Conservation (phyloP, 768 basidiomycete genomes). For the Dendrothele bispora region DNA sequence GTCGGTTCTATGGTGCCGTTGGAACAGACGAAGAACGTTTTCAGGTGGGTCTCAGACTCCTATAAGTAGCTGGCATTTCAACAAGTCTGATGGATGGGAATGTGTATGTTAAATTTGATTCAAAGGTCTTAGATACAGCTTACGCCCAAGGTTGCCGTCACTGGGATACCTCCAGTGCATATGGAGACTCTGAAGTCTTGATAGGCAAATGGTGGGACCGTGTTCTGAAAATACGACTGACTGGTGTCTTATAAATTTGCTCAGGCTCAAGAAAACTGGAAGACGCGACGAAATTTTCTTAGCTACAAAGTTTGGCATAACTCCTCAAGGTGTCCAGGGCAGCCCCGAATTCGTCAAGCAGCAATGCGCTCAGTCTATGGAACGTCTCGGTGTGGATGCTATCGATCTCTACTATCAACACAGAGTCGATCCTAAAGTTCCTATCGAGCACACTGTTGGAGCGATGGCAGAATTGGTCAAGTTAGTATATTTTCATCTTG, state of each 20-base stretch:
- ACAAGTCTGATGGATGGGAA: not conserved
- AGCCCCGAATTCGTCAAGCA: slow-evolving; percentile 29
- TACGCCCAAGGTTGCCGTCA: slow-evolving; percentile 16
- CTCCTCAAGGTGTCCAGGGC: slow-evolving; percentile 1
- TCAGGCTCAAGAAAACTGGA: slow-evolving; percentile 51
- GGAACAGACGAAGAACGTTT: slow-evolving; percentile 18
- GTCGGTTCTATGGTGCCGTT: slow-evolving; percentile 16
- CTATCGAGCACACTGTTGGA: slow-evolving; percentile 33
- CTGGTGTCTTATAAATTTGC: no score
- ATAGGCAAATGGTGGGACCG: slow-evolving; percentile 41
- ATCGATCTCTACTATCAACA: slow-evolving; percentile 43
- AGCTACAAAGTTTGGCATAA: slow-evolving; percentile 49
- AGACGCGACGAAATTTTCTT: slow-evolving; percentile 57
- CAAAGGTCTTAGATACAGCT: slow-evolving; percentile 38
- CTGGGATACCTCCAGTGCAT: slow-evolving; percentile 52
- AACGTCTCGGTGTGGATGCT: slow-evolving; percentile 30
- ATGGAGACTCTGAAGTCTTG: slow-evolving; percentile 43
- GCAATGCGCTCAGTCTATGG: slow-evolving; percentile 32
- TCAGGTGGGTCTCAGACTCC: slow-evolving; percentile 3
- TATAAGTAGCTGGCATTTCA: not conserved
- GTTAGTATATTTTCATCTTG: no score
- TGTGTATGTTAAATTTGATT: not conserved
- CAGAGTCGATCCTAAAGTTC: slow-evolving; percentile 26
- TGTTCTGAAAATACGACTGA: not conserved
- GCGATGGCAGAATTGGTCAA: slow-evolving; percentile 37